Base-by-base conservation (phyloP, 2,329 filamentous ascomycete genomes). In the Podosphaera leucotricha region DNA sequence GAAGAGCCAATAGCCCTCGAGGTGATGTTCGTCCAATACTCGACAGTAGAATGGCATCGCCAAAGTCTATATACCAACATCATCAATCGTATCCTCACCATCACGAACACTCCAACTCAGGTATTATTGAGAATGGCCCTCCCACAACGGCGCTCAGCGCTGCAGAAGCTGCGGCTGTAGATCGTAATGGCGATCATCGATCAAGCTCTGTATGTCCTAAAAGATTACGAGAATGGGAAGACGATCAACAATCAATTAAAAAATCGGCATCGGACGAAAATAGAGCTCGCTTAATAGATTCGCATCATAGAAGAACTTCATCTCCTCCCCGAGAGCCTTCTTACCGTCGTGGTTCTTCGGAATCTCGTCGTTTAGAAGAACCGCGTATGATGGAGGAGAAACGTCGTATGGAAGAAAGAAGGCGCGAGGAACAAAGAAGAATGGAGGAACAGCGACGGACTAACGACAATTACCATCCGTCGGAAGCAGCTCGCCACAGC, bases 161-260 rank as follows among this genome's bases (percentile, higher is more conserved):
- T 30, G 22, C 22, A 8, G 22, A 24, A 24, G 22, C 22, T 24
- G 75, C 73, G 46, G 73, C 78, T 39, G 76, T 78, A 40, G 64
- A 72, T 47, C 70, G 73, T 44, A 70, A 67, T 48, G 80, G 92
- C 45, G 72, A 77, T 37, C 37, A 38, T 38, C 72, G 85, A n/a
- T 82, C 85, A 16, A 63, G 78, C 1, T 92, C 84, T 33, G 80
- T 82, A 10, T 72, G 72, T 2, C 75, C 79, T 46, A 98, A 98
- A 68, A 75, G 90, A 46, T 71, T 77, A 59, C 77, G 86, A 41
- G 90, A 95, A 56, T 94, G 90, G 86, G 90, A 95, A 52, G 80
- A 87, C 30, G 84, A 92, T 30, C 46, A 47, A 15, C 46, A 55
- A 24, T 65, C 73, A 19, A 64, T 75, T 3, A 92, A 94, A 66